phyloP scores from a whole-genome alignment of 2,329 filamentous ascomycete species.

The Pseudomassariella vexata region DNA sequence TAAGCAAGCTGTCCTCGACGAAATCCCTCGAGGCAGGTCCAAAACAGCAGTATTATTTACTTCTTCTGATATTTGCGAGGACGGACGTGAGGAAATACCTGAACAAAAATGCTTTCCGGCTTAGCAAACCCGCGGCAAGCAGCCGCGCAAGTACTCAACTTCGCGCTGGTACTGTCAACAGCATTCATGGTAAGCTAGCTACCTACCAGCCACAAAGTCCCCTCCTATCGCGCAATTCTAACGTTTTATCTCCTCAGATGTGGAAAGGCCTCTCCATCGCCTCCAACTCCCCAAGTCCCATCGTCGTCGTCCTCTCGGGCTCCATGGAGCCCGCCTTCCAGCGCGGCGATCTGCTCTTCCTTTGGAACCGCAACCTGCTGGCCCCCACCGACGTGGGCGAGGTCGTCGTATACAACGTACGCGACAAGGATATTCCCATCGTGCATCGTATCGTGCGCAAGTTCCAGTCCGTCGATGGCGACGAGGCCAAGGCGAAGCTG shows the following conservation, averaged over 20 bases:
- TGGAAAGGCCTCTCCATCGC: slow-evolving; percentile 83
- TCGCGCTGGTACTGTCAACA: slow-evolving; percentile 81
- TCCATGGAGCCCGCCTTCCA: slow-evolving; percentile 82
- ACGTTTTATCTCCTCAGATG: slow-evolving; percentile 43
- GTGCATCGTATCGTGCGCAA: slow-evolving; percentile 86
- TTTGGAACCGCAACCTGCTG: slow-evolving; percentile 68
- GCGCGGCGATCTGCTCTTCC: slow-evolving; percentile 67
- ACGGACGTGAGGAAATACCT: too few species aligned
- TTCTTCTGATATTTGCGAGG: too few species aligned
- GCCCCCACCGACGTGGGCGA: slow-evolving; percentile 50
- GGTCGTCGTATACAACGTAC: slow-evolving; percentile 69
- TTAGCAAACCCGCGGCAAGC: slow-evolving; percentile 75
- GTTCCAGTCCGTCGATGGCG: too few species aligned
- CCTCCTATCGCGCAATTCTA: slow-evolving; percentile 8
- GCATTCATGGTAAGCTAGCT: slow-evolving; percentile 71
- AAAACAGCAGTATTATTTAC: too few species aligned
- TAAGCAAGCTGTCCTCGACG: too few species aligned
- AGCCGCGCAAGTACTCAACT: slow-evolving; percentile 79
- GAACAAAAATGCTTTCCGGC: slow-evolving; percentile 69
- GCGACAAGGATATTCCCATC: slow-evolving; percentile 94
- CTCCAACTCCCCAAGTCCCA: slow-evolving; percentile 69
- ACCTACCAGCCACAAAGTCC: slow-evolving; percentile 1
- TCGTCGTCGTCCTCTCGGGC: slow-evolving; percentile 80
- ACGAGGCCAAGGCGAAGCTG: slow-evolving; percentile 59
- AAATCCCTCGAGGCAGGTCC: too few species aligned